phyloP scores from a whole-genome alignment of 805 yeast genomes.

The Starmerella kuoi region DNA sequence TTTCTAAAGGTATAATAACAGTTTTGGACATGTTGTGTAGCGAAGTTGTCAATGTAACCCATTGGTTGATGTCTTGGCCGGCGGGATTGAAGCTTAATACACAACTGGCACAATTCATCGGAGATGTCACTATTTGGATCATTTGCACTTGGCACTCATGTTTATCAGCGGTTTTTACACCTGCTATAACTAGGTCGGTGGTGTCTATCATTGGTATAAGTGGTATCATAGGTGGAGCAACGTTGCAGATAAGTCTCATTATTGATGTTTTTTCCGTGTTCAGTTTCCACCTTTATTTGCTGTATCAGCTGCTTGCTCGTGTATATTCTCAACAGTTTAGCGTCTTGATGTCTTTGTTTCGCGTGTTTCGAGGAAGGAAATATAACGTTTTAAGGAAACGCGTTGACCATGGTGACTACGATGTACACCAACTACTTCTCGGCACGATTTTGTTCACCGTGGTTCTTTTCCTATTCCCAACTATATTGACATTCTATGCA shows the following conservation, averaged over 20 bases:
- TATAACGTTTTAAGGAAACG: conserved; percentile 72
- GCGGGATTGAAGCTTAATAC: conserved; percentile 87
- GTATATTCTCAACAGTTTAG: conserved; percentile 65
- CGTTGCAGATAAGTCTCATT: conserved; percentile 53
- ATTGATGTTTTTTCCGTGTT: conserved; percentile 53
- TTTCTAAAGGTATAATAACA: conserved; percentile 23
- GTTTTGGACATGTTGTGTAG: conserved; percentile 31
- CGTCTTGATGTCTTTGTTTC: conserved; percentile 59
- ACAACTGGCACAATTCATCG: conserved; percentile 73
- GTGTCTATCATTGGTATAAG: conserved; percentile 25
- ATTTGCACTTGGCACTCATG: conserved; percentile 48
- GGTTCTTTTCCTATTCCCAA: conserved; percentile 66
- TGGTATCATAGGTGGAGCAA: conserved; percentile 44
- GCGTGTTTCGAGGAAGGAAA: conserved; percentile 80
- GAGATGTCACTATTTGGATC: conserved; percentile 79
- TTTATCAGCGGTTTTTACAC: conserved; percentile 4
- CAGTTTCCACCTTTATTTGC: conserved; percentile 62
- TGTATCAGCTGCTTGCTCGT: conserved; percentile 67
- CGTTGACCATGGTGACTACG: conserved; percentile 74
- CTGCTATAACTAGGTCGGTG: conserved; percentile 1
- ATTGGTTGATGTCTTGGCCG: conserved; percentile 78
- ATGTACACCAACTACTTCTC: conserved; percentile 70
- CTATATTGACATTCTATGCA: conserved; percentile 71
- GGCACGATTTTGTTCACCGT: conserved; percentile 85
- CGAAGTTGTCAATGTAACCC: conserved; percentile 39